Evolutionary conservation across 192 early-diverging fungal species (phyloP).

Genomic region (Mortierella antarctica): DNA sequence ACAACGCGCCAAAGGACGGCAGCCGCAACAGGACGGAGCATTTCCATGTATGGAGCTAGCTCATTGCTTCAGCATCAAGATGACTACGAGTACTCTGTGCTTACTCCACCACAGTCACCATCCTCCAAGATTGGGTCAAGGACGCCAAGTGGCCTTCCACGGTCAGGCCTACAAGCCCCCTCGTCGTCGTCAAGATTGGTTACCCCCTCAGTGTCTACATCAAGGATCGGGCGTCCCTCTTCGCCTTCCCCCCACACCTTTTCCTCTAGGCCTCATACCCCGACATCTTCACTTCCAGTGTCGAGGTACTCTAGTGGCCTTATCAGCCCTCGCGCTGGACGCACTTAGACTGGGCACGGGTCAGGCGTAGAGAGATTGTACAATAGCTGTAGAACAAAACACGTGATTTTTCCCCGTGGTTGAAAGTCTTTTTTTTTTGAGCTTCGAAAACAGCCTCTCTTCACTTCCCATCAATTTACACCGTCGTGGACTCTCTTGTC

Average conservation of each 20-base stretch:
- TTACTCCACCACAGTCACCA: conserved; percentile 46
- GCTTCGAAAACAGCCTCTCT: no score
- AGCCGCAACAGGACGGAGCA: background rate
- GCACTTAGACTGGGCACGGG: conserved; percentile 2
- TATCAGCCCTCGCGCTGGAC: conserved; percentile 36
- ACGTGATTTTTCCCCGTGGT: no score
- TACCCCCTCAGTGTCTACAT: conserved; percentile 17
- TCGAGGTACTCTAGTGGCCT: conserved; percentile 26
- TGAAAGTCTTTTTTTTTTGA: no score
- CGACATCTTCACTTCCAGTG: conserved; percentile 10
- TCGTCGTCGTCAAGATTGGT: conserved; percentile 19
- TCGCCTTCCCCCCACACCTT: conserved; percentile 19
- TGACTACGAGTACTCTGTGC: conserved; percentile 18
- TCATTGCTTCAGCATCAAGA: conserved; percentile 4
- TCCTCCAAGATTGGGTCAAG: conserved; percentile 15
- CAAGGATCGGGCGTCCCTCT: background rate
- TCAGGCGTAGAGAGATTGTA: no score
- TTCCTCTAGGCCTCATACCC: conserved; percentile 23
- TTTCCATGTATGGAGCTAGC: conserved; percentile 42
- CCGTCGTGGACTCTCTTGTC: no score
- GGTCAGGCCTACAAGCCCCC: conserved; percentile 3
- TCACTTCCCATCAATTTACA: no score
- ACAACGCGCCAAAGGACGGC: conserved; percentile 6
- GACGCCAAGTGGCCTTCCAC: background rate
- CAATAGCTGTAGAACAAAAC: no score